phyloP scores from a whole-genome alignment of 306 rosid species.

The Dryas octopetala region DNA sequence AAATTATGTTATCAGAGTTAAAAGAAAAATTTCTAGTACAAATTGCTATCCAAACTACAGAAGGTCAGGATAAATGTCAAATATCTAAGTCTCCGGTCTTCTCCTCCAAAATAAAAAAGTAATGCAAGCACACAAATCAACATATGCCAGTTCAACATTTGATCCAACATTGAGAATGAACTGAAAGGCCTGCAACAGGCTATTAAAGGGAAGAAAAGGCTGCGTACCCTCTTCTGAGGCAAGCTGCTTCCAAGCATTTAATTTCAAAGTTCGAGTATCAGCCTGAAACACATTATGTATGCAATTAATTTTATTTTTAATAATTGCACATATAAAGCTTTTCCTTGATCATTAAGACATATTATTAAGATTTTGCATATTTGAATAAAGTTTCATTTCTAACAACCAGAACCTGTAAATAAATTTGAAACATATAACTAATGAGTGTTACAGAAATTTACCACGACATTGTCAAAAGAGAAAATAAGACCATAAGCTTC shows the following conservation, averaged over 20 bases:
- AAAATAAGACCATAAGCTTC: slow-evolving; percentile 97
- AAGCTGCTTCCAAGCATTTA: slow-evolving; percentile 85
- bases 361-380: neutral
- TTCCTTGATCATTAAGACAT: slow-evolving; percentile 8
- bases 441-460: slow-evolving; percentile 28
- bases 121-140: neutral
- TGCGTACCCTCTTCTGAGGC: slow-evolving; percentile 79
- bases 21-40: neutral
- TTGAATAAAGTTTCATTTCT: neutral
- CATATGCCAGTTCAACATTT: neutral
- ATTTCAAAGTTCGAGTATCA: slow-evolving; percentile 74
- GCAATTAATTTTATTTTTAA: slow-evolving; percentile 21
- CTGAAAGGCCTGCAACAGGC: neutral
- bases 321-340: neutral
- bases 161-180: neutral
- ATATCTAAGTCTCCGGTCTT: neutral
- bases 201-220: slow-evolving; percentile 12
- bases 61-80: neutral
- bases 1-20: neutral
- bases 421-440: neutral
- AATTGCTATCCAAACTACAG: neutral
- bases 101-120: neutral
- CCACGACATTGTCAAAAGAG: slow-evolving; percentile 98
- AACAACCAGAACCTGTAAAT: neutral
- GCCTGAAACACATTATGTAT: slow-evolving; percentile 61